Conservation (phyloP, 2,329 filamentous ascomycete genomes). For the Trichoderma citrinoviride region DNA sequence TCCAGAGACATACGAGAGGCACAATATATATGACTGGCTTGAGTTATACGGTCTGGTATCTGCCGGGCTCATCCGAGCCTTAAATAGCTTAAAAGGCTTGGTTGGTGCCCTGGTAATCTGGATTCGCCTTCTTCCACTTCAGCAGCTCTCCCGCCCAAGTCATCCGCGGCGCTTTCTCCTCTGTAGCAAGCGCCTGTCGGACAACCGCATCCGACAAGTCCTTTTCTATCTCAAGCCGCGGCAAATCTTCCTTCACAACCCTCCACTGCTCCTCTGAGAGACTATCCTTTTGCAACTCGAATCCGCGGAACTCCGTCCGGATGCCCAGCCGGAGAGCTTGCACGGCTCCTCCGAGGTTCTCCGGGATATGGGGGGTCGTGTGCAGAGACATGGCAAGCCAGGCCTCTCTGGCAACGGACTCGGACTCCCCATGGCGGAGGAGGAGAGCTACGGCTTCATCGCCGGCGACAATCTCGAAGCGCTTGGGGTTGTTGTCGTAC, state of each 20-base stretch:
- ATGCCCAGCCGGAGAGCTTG: conserved; percentile 18
- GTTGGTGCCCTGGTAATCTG: conserved; percentile 4
- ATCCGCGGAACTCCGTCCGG: conserved; percentile 1
- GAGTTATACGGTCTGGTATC: too few relatives aligned
- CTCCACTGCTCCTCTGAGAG: conserved; percentile 7
- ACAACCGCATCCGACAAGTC: conserved; percentile 11
- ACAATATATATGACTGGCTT: too few relatives aligned
- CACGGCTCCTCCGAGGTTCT: conserved; percentile 7
- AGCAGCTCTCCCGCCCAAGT: conserved; percentile 11
- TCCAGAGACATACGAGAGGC: too few relatives aligned
- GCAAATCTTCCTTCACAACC: conserved; percentile 9
- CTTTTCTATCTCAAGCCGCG: conserved; percentile 14
- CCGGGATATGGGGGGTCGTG: conserved; percentile 2
- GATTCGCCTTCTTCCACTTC: conserved; percentile 15
- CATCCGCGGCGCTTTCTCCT: conserved; percentile 1
- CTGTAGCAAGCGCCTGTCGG: background rate
- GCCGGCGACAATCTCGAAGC: conserved; percentile 8
- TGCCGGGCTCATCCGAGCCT: background rate
- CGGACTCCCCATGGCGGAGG: background rate
- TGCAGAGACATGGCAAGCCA: conserved; percentile 20
- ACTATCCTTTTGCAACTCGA: background rate
- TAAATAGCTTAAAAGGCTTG: background rate
- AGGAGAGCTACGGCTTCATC: conserved; percentile 14
- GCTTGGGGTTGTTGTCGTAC: conserved; percentile 12
- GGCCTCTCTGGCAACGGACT: conserved; percentile 3